phyloP scores from a whole-genome alignment of 768 basidiomycete genomes.

The Clavaria fumosa region DNA sequence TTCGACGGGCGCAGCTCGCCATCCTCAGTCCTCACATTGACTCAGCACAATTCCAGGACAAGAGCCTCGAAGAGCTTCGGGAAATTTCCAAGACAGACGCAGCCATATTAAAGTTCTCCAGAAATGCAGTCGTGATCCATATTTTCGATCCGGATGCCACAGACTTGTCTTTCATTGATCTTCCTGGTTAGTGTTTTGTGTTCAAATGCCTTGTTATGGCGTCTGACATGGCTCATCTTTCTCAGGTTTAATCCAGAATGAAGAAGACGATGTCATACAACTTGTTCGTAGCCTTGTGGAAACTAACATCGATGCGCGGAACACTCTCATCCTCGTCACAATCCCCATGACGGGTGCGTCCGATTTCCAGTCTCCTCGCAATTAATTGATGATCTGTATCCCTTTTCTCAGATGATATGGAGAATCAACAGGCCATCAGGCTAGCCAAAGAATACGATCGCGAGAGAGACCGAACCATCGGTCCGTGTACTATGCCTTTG shows the following conservation, averaged over 20 bases:
- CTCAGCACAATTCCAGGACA: conserved; percentile 13
- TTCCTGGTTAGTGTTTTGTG: conserved; percentile 28
- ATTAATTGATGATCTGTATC: background rate
- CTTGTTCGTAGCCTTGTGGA: conserved; percentile 35
- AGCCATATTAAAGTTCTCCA: conserved; percentile 25
- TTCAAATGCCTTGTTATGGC: conserved; percentile 3
- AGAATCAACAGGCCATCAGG: conserved; percentile 43
- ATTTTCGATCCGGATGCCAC: conserved; percentile 30
- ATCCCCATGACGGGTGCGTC: conserved; percentile 46
- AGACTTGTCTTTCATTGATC: conserved; percentile 37
- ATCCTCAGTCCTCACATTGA: conserved; percentile 30
- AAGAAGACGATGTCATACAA: conserved; percentile 22
- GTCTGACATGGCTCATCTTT: conserved; percentile 13
- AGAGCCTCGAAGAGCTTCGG: conserved; percentile 15
- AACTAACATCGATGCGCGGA: conserved; percentile 27
- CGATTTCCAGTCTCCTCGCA: background rate
- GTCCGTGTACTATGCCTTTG: conserved; percentile 17
- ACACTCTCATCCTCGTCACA: conserved; percentile 48
- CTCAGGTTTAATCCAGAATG: conserved; percentile 46
- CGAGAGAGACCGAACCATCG: conserved; percentile 43
- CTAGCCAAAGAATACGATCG: conserved; percentile 42
- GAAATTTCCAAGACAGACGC: conserved; percentile 1
- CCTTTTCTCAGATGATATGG: conserved; percentile 39
- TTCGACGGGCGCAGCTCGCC: conserved; percentile 46
- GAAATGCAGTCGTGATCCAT: conserved; percentile 33